A percentile compares a stretch with the other conserved stretches of the same genome.
Evolutionary conservation across 345 rosid genomes (phyloP).

Genomic region (Zanthoxylum bungeanum): DNA sequence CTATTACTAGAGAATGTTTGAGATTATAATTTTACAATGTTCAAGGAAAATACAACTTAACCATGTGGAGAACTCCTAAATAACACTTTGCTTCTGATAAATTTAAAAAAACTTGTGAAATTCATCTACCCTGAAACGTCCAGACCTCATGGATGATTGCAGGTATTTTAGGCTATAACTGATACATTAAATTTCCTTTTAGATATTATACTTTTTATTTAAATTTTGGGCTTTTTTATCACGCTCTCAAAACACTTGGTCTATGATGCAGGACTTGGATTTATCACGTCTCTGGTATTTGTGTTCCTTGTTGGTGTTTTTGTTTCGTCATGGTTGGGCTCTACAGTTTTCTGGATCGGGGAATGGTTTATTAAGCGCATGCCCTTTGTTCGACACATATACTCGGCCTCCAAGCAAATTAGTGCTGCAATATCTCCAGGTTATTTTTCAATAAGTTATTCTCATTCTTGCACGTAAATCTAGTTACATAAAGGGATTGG

Average conservation of each 20-base stretch:
- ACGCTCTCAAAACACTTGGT: conserved; percentile 4
- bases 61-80: neutral
- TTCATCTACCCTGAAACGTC: too few species aligned
- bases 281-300: conserved; percentile 59
- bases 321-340: conserved; percentile 70
- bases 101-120: neutral
- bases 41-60: neutral
- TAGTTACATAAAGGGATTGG: conserved; percentile 7
- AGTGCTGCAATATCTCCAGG: conserved; percentile 79
- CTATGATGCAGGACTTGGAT: conserved; percentile 59
- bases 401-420: conserved; percentile 72
- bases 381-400: conserved; percentile 66
- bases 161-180: neutral
- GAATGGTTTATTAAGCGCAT: conserved; percentile 69
- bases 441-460: conserved; percentile 13
- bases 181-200: neutral
- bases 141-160: neutral
- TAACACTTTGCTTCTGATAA: neutral
- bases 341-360: conserved; percentile 62
- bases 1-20: neutral
- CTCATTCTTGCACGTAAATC: neutral
- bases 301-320: conserved; percentile 63
- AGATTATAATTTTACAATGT: neutral
- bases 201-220: neutral
- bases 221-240: neutral